Evolutionary conservation across 164 flowering plant species (phyloP).

Genomic region (Chimonanthus praecox): DNA sequence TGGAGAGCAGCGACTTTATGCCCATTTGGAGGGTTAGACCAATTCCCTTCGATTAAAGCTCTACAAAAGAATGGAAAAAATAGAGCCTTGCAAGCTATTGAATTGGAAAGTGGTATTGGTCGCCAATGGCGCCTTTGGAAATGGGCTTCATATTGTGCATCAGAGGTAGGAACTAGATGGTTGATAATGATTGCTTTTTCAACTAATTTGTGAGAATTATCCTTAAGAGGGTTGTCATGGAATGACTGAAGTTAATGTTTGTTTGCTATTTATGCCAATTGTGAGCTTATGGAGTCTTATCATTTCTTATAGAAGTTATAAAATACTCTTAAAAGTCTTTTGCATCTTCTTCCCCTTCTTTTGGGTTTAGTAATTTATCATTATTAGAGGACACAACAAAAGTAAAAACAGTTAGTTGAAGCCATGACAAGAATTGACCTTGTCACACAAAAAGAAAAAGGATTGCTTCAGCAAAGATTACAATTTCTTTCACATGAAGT

Average conservation of each 20-base stretch:
- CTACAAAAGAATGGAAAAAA: conserved; percentile 72
- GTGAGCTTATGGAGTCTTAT: too few species aligned
- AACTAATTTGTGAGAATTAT: not conserved
- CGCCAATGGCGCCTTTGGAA: conserved; percentile 90
- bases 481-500: too few species aligned
- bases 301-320: too few species aligned
- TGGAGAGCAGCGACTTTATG: conserved; percentile 93
- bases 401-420: too few species aligned
- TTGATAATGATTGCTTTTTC: not conserved
- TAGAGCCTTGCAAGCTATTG: conserved; percentile 85
- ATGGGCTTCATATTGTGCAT: conserved; percentile 96
- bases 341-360: too few species aligned
- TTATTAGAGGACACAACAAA: too few species aligned
- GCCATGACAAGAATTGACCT: too few species aligned
- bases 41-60: conserved; percentile 79
- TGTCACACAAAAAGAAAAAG: too few species aligned
- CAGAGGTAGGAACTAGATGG: conserved; percentile 56
- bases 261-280: too few species aligned
- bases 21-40: conserved; percentile 80
- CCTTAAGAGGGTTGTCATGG: not conserved
- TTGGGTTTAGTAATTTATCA: too few species aligned
- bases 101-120: conserved; percentile 88
- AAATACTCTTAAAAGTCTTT: too few species aligned
- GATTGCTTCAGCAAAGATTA: too few species aligned
- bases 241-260: not conserved